A percentile compares a stretch with the other conserved stretches of the same genome.
Conservation (phyloP, 768 basidiomycete genomes). For the Megacollybia marginata region DNA sequence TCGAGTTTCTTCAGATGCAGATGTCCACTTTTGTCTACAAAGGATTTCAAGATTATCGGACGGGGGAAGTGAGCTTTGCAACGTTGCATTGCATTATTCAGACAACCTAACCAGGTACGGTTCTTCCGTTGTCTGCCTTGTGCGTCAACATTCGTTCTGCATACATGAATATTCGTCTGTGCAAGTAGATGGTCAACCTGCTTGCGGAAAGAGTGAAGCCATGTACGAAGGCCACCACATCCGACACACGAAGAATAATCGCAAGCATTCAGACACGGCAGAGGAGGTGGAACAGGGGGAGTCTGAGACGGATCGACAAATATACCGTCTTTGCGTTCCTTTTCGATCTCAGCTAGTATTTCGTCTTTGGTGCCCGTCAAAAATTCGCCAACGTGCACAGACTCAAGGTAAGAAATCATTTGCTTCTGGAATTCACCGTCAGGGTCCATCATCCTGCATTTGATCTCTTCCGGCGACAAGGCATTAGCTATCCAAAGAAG, state of each 20-base stretch:
- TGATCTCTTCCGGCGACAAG: slow-evolving; percentile 25
- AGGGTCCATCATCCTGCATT: slow-evolving; percentile 15
- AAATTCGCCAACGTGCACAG: slow-evolving; percentile 23
- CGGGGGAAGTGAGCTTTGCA: no score
- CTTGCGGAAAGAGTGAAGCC: no score
- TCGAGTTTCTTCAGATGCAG: no score
- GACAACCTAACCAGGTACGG: no score
- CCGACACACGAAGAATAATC: slow-evolving; percentile 4
- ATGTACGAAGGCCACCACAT: no score
- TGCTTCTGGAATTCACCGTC: slow-evolving; percentile 15
- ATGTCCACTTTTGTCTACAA: no score
- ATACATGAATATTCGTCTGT: no score
- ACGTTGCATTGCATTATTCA: no score
- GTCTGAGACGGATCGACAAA: slow-evolving; percentile 17
- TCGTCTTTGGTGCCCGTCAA: slow-evolving; percentile 12
- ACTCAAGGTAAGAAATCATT: slow-evolving; percentile 23
- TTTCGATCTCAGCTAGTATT: slow-evolving; percentile 4
- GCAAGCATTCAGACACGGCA: slow-evolving; percentile 8
- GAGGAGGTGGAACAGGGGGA: slow-evolving; percentile 16
- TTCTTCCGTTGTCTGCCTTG: no score
- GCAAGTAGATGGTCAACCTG: no score
- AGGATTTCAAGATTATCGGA: no score
- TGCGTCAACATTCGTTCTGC: no score
- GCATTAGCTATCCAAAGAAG: slow-evolving; percentile 25
- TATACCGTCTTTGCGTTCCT: background rate